Conservation (phyloP, 805 yeast species). For the Ogataea naganishii region DNA sequence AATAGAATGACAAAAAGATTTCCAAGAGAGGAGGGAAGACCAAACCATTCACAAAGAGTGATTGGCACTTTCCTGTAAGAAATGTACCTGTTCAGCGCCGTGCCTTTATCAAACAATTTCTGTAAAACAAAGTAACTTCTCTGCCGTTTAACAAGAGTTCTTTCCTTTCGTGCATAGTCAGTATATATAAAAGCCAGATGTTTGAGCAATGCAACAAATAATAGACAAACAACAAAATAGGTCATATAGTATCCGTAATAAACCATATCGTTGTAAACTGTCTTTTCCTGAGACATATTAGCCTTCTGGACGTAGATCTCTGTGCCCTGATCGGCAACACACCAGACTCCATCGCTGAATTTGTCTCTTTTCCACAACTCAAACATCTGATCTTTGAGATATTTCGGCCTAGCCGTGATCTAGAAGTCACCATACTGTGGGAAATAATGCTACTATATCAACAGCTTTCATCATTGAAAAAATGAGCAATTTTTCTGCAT, state of each 20-base stretch:
- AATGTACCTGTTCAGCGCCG: conserved; percentile 22
- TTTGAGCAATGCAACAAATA: conserved; percentile 27
- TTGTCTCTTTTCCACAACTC: conserved; percentile 10
- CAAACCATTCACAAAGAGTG: conserved; percentile 22
- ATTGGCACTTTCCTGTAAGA: conserved; percentile 25
- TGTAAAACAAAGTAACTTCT: no score
- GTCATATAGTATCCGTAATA: conserved; percentile 29
- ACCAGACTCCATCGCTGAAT: conserved; percentile 26
- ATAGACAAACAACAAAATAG: conserved; percentile 30
- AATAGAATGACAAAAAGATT: conserved; percentile 23
- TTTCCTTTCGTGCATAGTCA: no score
- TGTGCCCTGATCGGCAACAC: conserved; percentile 24
- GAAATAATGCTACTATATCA: no score
- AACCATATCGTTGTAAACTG: conserved; percentile 21
- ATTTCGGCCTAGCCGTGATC: no score
- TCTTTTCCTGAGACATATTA: conserved; percentile 22
- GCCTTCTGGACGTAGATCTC: conserved; percentile 14
- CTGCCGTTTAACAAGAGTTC: no score
- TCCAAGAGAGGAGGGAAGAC: conserved; percentile 30
- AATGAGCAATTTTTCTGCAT: no score
- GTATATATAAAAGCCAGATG: no score
- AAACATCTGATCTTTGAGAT: no score
- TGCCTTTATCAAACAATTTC: conserved; percentile 10
- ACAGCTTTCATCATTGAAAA: no score
- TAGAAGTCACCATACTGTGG: no score